Percentiles rank a stretch among this genome's conserved stretches.
phyloP scores from a whole-genome alignment of 2,329 filamentous ascomycete genomes.

The Helotiales sp. region DNA sequence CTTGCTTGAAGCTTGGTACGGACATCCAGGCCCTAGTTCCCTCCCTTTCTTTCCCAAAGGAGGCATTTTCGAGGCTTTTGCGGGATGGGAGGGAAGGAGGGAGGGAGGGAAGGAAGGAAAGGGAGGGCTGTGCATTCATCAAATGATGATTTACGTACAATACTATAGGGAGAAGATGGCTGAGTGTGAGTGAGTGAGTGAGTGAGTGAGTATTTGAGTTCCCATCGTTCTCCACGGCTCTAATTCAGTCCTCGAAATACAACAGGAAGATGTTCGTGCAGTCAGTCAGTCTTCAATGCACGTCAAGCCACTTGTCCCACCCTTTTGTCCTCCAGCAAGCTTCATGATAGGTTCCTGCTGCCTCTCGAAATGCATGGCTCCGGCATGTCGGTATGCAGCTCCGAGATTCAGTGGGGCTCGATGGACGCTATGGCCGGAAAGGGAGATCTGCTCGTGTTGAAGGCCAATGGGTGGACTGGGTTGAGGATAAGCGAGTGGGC shows the following conservation, averaged over 20 bases:
- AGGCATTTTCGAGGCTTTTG: neutral
- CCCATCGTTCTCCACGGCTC: too few relatives aligned
- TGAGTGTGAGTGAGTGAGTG: neutral
- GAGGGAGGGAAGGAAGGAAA: neutral
- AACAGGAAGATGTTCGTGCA: too few relatives aligned
- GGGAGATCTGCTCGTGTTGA: slow-evolving; percentile 9
- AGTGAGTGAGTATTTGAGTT: neutral
- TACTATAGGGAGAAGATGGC: neutral
- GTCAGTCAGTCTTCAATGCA: too few relatives aligned
- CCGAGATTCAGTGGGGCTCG: neutral
- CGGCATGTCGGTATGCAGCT: slow-evolving; percentile 14
- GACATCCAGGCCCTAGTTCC: neutral
- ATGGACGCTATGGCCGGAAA: neutral
- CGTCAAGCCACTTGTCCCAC: neutral
- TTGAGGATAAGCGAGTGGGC: neutral
- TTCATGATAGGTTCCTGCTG: neutral
- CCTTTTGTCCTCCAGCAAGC: neutral
- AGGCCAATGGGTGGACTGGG: neutral
- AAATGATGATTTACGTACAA: too few relatives aligned
- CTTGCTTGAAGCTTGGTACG: neutral
- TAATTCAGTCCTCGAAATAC: too few relatives aligned
- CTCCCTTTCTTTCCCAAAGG: neutral
- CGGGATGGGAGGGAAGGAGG: neutral
- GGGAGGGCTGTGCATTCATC: neutral
- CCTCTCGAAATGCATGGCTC: neutral